These are phyloP conservation scores for Salix arbutifolia DNA, from an alignment of 345 rosid genomes.

Conservation along the genomic window DNA sequence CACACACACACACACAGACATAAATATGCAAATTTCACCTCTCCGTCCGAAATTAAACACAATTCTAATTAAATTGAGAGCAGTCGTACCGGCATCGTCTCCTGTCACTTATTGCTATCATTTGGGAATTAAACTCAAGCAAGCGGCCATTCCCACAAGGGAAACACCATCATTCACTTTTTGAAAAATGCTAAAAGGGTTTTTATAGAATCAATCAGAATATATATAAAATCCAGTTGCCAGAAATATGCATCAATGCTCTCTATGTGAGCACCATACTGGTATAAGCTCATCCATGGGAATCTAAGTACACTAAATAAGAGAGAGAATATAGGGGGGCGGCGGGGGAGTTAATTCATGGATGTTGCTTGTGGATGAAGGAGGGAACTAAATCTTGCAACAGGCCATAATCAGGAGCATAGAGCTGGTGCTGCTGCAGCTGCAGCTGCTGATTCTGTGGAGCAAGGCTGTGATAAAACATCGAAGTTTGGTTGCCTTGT, in stretches of 20 bases:
- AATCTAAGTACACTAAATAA: neutral
- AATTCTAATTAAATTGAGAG: neutral
- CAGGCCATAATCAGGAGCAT: constrained; percentile 26
- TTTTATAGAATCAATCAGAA: neutral
- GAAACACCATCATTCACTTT: neutral
- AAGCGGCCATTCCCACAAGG: neutral
- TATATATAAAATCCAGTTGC: neutral
- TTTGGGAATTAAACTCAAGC: neutral
- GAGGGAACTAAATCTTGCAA: constrained; percentile 35
- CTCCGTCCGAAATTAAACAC: neutral
- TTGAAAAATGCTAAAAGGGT: neutral
- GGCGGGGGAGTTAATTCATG: constrained; percentile 12
- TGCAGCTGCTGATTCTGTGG: constrained; percentile 19
- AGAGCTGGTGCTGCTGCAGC: constrained; percentile 13
- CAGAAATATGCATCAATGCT: neutral
- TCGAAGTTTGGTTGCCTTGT: constrained; percentile 8
- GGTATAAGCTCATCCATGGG: neutral
- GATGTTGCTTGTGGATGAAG: constrained; percentile 23
- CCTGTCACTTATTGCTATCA: neutral
- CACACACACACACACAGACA: no score
- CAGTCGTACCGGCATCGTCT: neutral
- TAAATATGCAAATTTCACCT: no score
- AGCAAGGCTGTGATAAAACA: constrained; percentile 8
- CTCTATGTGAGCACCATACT: neutral
- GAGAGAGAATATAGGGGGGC: neutral